phyloP scores from a whole-genome alignment of 2,329 filamentous ascomycete genomes.

The Fusarium setosum region DNA sequence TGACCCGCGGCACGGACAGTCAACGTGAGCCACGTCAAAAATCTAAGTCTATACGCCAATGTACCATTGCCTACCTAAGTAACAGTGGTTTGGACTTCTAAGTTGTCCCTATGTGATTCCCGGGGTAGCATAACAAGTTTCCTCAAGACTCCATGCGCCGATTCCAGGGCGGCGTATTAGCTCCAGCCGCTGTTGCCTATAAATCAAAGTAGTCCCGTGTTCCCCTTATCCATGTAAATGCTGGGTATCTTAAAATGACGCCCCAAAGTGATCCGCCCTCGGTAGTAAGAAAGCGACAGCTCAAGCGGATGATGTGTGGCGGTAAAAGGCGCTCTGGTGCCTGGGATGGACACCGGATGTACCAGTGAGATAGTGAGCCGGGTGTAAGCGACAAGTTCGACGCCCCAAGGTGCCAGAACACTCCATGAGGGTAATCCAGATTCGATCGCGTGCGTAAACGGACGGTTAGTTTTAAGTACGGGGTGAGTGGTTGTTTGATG shows the following conservation, averaged over 20 bases:
- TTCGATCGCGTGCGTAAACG: background rate
- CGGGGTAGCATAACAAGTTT: slow-evolving; percentile 1
- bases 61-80: slow-evolving; percentile 10
- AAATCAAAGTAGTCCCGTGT: slow-evolving; percentile 31
- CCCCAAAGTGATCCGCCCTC: slow-evolving; percentile 21
- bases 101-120: slow-evolving; percentile 1
- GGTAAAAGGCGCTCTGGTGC: background rate
- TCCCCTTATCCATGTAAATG: slow-evolving; percentile 42
- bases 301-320: background rate
- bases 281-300: slow-evolving; percentile 22
- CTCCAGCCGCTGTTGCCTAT: slow-evolving; percentile 13
- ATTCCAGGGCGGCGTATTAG: slow-evolving; percentile 19
- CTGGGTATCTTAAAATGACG: slow-evolving; percentile 40
- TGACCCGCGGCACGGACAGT: background rate
- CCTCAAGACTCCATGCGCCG: slow-evolving; percentile 39
- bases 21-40: background rate
- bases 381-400: background rate
- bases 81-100: slow-evolving; percentile 10
- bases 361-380: slow-evolving; percentile 5
- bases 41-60: slow-evolving; percentile 29
- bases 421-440: background rate
- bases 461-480: background rate
- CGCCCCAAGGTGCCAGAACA: background rate
- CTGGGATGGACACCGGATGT: background rate
- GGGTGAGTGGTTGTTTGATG: background rate